Conservation (phyloP, 805 yeast genomes). For the Starmerella floris region DNA sequence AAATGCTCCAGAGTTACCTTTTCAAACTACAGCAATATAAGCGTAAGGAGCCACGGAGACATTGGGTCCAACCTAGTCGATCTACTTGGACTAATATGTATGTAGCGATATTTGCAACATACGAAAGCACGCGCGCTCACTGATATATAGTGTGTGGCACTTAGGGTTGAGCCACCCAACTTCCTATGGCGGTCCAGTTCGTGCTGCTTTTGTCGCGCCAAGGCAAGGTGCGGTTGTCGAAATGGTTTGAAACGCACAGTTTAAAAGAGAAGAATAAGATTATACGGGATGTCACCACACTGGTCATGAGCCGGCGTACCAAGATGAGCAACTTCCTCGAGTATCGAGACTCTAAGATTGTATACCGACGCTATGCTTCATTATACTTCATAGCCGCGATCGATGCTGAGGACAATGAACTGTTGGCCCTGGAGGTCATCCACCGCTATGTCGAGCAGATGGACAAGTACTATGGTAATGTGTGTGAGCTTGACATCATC, state of each 20-base stretch:
- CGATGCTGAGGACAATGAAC: constrained; percentile 72
- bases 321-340: constrained; percentile 94
- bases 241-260: constrained; percentile 81
- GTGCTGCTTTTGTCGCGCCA: constrained; percentile 76
- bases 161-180: too few relatives aligned
- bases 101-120: too few relatives aligned
- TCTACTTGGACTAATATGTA: too few relatives aligned
- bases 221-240: constrained; percentile 84
- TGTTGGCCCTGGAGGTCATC: constrained; percentile 68
- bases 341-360: constrained; percentile 69
- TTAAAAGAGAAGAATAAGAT: constrained; percentile 76
- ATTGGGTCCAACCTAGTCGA: too few relatives aligned
- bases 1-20: too few relatives aligned
- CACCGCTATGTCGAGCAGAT: constrained; percentile 92
- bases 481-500: constrained; percentile 90
- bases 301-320: constrained; percentile 71
- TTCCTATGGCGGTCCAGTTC: constrained; percentile 77
- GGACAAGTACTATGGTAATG: constrained; percentile 92
- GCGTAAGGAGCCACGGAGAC: too few relatives aligned
- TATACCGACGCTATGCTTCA: constrained; percentile 87
- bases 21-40: too few relatives aligned
- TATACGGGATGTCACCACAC: constrained; percentile 71
- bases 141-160: too few relatives aligned
- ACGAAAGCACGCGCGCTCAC: too few relatives aligned
- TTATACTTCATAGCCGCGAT: constrained; percentile 80